Percentiles rank a stretch among this genome's conserved stretches.
Conservation (phyloP, 176 grass and related monocot genomes). For the Juncus inflexus region DNA sequence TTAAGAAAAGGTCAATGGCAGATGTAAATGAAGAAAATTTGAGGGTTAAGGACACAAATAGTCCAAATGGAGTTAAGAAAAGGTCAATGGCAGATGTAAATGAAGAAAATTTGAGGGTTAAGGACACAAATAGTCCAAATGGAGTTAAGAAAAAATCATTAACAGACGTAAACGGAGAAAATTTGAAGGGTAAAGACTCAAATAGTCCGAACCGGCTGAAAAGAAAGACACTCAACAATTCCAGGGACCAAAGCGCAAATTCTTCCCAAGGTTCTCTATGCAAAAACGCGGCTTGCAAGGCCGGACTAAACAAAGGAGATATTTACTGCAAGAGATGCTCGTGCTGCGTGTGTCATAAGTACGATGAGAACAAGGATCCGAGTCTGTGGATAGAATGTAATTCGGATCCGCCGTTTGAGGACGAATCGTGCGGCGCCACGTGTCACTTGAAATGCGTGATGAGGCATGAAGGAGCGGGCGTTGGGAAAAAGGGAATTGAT, state of each 20-base stretch:
- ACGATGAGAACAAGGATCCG: constrained; percentile 96
- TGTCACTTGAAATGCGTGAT: constrained; percentile 85
- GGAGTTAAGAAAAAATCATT: constrained; percentile 44
- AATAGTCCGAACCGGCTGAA: constrained; percentile 9
- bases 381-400: constrained; percentile 90
- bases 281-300: constrained; percentile 75
- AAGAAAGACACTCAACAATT: constrained; percentile 18
- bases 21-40: constrained; percentile 8
- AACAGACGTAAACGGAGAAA: constrained; percentile 20
- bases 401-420: constrained; percentile 61
- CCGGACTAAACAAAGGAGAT: constrained; percentile 45
- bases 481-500: constrained; percentile 57
- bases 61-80: constrained; percentile 36
- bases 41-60: constrained; percentile 12
- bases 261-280: constrained; percentile 43
- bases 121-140: constrained; percentile 26
- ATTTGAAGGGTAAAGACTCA: constrained; percentile 6
- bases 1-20: constrained; percentile 27
- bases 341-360: constrained; percentile 80
- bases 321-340: constrained; percentile 85
- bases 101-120: not conserved
- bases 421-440: constrained; percentile 62
- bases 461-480: constrained; percentile 68
- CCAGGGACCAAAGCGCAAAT: constrained; percentile 19
- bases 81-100: constrained; percentile 21